Base-by-base conservation (phyloP, 2,329 filamentous ascomycete genomes). In the Clarireedia homoeocarpa region DNA sequence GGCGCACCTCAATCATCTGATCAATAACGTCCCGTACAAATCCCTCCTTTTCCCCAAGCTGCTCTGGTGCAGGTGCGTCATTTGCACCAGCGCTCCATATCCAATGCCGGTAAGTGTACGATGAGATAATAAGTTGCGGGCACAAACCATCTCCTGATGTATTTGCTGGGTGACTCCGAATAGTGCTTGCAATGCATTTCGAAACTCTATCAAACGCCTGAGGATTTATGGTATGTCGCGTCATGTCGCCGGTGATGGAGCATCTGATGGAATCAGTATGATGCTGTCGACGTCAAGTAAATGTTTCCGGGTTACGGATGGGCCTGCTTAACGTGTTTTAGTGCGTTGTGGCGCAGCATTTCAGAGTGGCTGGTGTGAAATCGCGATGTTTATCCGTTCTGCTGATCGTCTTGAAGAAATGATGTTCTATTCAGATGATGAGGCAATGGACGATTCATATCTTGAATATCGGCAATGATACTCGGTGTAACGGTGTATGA, bases 91-190 rank as follows among this genome's bases (percentile, higher is more conserved):
- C 36, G 20, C 34, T 27, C 46, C 46, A 55, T 17, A 44, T 44
- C 38, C 46, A 34, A 5, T 55, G 53, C 6, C 53, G 46, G 44
- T 39, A 44, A 26, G 36, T 27, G 15, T 55, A 55, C 40, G 40
- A 55, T 26, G 46, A 55, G 2, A 55, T 55, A 6, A 55, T 55
- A 20, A 55, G 40, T 49, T 55, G 53, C 2, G 53, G 53, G 26
- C 53, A 55, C 38, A 55, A 45, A 30, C 46, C 53, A 27, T 55
- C 53, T 50, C 45, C 45, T 12, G 53, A 55, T 15, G 53, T 24
- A 55, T 50, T 55, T n/a, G 46, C 36, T 44, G 40, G 53, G 36
- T 50, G 53, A 14, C 30, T 48, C 5, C 53, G 53, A 27, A 55
- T 55, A 7, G 45, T 55, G 15, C 46, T 50, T 24, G 53, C 53